A percentile compares a stretch with the other conserved stretches of the same genome.
Conservation (phyloP, 306 rosid genomes). For the Adenanthera pavonina region DNA sequence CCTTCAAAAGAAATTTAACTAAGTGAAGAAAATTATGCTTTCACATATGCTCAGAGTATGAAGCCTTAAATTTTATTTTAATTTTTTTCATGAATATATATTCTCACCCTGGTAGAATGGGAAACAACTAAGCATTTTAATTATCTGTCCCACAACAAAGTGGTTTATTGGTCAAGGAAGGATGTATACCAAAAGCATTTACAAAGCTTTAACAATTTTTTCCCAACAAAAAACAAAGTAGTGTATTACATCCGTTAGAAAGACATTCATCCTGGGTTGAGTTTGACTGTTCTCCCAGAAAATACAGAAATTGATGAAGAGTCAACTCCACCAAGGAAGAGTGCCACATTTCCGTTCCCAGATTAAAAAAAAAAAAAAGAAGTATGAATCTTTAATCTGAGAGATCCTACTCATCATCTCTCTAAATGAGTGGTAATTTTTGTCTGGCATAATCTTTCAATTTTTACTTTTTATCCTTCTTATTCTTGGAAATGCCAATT, state of each 20-base stretch:
- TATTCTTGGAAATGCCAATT: constrained; percentile 16
- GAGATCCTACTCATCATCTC: background rate
- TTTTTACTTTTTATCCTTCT: background rate
- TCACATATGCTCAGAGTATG: background rate
- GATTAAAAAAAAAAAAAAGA: no score
- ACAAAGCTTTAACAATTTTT: background rate
- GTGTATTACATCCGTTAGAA: background rate
- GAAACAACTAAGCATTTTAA: no score
- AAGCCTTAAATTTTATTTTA: no score
- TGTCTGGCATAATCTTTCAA: background rate
- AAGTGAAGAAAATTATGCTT: background rate
- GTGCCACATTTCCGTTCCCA: background rate
- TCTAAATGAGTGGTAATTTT: background rate
- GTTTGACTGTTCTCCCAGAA: background rate
- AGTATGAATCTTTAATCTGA: background rate
- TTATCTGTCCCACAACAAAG: background rate
- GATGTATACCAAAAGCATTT: background rate
- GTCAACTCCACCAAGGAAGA: background rate
- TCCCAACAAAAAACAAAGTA: no score
- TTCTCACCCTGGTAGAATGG: background rate
- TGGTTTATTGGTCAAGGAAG: background rate
- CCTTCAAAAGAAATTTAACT: no score
- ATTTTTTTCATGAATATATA: background rate
- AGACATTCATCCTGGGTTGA: background rate
- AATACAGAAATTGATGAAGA: background rate